Evolutionary conservation across 768 basidiomycete species (phyloP), one percentile per base, ranked within the genome.

Genomic region (Kwoniella europaea): DNA sequence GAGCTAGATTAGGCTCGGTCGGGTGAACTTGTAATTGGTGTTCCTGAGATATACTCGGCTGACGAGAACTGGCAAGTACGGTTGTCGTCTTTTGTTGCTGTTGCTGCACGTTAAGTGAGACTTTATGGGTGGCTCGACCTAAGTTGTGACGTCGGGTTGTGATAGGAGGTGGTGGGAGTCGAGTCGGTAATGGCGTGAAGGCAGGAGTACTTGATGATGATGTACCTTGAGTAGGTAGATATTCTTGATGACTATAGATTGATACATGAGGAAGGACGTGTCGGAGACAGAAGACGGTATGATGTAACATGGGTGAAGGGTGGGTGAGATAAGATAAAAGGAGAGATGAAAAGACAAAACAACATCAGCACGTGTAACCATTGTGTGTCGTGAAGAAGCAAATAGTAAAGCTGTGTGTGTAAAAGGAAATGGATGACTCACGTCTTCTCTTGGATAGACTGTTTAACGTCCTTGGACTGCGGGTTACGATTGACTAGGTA

Each of bases 381-480:
- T 69, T 59, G 46, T 68, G 42, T 62, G 22, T 67, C 0, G 16
- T 20, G 9, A 27, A n/a, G 53, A 68, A 62, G 60, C 18, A 50
- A 42, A 5, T 22, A 12, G n/a, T 3, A 10, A 50, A 46, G 54
- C 52, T 44, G 29, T 35, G 35, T 46, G n/a, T 42, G 43, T 61
- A 6, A 61, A 42, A 35, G 20, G 20, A 27, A 13, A 35, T 12
- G 42, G 35, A 22, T n/a, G 7, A 55, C 74, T 72, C 68, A 75
- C 74, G 62, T 72, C 22, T 61, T 64, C 41, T 52, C 20, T 64
- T 35, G 67, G 55, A 50, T 22, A 18, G 64, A 63, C 63, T 63
- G 35, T 59, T 67, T 70, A 56, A 27, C 58, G 73, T 67, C 73
- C 73, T 62, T 64, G 62, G 74, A 69, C 74, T 53, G 58, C 2